phyloP scores from a whole-genome alignment of 768 basidiomycete species.

The Pholiota molesta region DNA sequence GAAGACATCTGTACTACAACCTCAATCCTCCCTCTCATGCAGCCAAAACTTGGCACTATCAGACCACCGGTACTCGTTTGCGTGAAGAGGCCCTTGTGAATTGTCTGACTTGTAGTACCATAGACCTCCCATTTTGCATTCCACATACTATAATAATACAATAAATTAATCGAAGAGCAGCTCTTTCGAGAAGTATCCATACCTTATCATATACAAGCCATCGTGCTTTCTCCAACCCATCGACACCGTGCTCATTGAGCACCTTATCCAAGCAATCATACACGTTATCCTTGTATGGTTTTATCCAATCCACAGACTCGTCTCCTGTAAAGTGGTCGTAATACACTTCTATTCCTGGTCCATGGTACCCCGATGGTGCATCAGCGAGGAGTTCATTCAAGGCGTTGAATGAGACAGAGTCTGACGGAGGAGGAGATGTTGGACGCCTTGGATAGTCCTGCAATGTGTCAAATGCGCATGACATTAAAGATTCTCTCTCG shows the following conservation, averaged over 20 bases:
- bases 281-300: background rate
- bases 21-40: background rate
- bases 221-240: background rate
- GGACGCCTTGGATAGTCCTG: background rate
- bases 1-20: no score
- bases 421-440: background rate
- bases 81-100: background rate
- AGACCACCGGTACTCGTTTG: background rate
- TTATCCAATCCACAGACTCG: background rate
- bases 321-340: background rate
- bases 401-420: background rate
- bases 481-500: background rate
- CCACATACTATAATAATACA: background rate
- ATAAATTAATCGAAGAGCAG: background rate
- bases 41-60: background rate
- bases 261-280: background rate
- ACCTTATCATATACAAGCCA: conserved; percentile 3
- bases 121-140: background rate
- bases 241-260: background rate
- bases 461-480: background rate
- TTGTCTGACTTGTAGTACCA: background rate
- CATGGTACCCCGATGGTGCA: background rate
- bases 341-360: background rate
- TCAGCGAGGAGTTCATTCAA: background rate
- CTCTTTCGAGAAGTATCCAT: background rate